Evolutionary conservation across 2,329 filamentous ascomycete species (phyloP).

Genomic region (Pseudocercospora vitis): DNA sequence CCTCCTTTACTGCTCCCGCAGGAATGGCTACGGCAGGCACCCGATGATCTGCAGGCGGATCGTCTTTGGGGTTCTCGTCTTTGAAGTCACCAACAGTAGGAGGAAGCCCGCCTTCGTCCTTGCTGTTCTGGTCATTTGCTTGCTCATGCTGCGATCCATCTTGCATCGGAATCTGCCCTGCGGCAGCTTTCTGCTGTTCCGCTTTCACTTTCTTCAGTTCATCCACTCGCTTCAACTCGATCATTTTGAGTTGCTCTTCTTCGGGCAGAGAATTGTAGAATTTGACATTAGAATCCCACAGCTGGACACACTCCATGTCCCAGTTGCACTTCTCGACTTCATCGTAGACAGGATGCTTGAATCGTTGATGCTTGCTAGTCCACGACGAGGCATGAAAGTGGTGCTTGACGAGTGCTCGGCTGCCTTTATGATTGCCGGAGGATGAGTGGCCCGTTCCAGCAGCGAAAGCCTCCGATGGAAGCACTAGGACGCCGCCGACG

Average conservation of each 20-base stretch:
- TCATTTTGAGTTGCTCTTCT: slow-evolving; percentile 54
- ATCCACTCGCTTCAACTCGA: slow-evolving; percentile 13
- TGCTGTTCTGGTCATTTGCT: not conserved
- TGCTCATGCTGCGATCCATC: slow-evolving; percentile 9
- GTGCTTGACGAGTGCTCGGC: slow-evolving; percentile 67
- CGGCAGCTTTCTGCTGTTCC: not conserved
- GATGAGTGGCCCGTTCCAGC: slow-evolving; percentile 71
- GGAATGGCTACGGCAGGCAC: too few species aligned
- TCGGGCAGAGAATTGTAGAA: slow-evolving; percentile 59
- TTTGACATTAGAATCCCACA: slow-evolving; percentile 65
- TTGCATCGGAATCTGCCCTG: not conserved
- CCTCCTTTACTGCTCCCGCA: too few species aligned
- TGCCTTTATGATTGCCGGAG: slow-evolving; percentile 66
- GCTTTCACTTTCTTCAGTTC: slow-evolving; percentile 7
- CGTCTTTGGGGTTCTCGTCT: too few species aligned
- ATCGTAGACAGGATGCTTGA: slow-evolving; percentile 65
- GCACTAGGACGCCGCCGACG: slow-evolving; percentile 62
- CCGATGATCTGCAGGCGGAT: too few species aligned
- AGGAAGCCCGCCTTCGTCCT: not conserved
- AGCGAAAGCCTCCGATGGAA: slow-evolving; percentile 70
- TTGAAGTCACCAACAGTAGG: too few species aligned
- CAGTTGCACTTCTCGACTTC: slow-evolving; percentile 71
- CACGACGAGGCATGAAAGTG: slow-evolving; percentile 73
- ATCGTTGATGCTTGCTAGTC: slow-evolving; percentile 65
- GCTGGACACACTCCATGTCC: slow-evolving; percentile 61